Evolutionary conservation across 495 filamentous ascomycete genomes (phyloP).

Genomic region (Penicillium canariense): DNA sequence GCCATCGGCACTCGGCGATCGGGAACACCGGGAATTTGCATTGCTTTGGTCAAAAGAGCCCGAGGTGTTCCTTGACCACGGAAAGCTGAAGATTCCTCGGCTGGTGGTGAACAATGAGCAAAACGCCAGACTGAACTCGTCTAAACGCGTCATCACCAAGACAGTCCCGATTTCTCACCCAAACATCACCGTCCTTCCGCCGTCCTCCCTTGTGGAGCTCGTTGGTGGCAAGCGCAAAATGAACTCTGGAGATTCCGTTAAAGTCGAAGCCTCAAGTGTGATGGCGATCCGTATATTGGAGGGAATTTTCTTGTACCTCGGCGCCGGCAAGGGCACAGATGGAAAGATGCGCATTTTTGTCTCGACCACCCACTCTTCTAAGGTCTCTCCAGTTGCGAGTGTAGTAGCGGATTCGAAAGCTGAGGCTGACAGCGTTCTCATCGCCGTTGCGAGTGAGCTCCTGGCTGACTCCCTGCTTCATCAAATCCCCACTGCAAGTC

Average conservation of each 20-base stretch:
- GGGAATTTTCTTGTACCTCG: no score
- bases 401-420: not conserved
- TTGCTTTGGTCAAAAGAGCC: constrained; percentile 6
- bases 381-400: not conserved
- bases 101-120: not conserved
- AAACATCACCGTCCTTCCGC: not conserved
- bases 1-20: not conserved
- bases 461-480: not conserved
- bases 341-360: no score
- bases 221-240: no score
- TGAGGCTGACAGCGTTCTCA: not conserved
- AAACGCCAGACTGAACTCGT: not conserved
- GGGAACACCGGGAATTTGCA: not conserved
- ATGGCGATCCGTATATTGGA: no score
- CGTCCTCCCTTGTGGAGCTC: not conserved
- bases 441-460: constrained; percentile 1
- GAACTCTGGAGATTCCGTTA: no score
- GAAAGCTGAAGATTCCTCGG: not conserved
- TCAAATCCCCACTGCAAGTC: not conserved
- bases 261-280: no score
- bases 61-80: not conserved
- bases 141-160: not conserved
- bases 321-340: no score
- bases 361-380: not conserved
- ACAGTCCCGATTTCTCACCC: not conserved